Percentiles rank a stretch among this genome's conserved stretches.
These are phyloP conservation scores for Filobasidium floriforme DNA, from an alignment of 768 basidiomycete genomes.

Conservation along the genomic window DNA sequence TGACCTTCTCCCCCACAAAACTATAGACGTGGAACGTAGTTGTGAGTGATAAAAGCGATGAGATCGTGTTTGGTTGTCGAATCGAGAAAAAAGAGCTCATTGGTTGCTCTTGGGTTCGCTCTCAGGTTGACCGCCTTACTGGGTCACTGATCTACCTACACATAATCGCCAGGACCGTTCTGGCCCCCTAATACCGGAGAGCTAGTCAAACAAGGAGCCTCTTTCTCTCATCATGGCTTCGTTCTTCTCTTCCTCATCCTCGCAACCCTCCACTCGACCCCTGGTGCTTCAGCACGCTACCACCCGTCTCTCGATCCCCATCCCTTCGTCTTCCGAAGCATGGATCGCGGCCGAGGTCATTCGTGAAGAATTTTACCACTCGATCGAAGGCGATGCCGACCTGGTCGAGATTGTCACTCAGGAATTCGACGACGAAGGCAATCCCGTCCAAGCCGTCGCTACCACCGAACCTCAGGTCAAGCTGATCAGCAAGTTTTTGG, in stretches of 20 bases:
- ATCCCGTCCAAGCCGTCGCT: conserved; percentile 44
- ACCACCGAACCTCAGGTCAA: conserved; percentile 61
- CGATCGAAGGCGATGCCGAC: conserved; percentile 41
- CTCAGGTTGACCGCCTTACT: neutral
- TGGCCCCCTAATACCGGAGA: too few relatives aligned
- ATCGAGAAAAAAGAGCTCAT: too few relatives aligned
- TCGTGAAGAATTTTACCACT: conserved; percentile 74
- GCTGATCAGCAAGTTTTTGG: conserved; percentile 74
- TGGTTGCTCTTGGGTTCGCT: too few relatives aligned
- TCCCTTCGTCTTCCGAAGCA: conserved; percentile 68
- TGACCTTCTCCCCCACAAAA: neutral
- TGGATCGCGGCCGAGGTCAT: conserved; percentile 92
- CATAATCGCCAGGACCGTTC: neutral
- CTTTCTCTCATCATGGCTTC: conserved; percentile 33
- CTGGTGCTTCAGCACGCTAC: conserved; percentile 43
- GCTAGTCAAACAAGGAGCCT: too few relatives aligned
- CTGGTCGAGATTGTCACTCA: conserved; percentile 49
- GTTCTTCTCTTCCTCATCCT: conserved; percentile 31
- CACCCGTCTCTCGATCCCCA: conserved; percentile 65
- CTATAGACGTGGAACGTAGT: too few relatives aligned
- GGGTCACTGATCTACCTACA: neutral
- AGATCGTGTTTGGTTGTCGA: too few relatives aligned
- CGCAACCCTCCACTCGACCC: conserved; percentile 36
- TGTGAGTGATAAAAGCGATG: too few relatives aligned
- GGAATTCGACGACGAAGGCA: conserved; percentile 54